These are phyloP conservation scores for Neurospora sp. DNA, from an alignment of 495 filamentous ascomycete species.

Conservation along the genomic window DNA sequence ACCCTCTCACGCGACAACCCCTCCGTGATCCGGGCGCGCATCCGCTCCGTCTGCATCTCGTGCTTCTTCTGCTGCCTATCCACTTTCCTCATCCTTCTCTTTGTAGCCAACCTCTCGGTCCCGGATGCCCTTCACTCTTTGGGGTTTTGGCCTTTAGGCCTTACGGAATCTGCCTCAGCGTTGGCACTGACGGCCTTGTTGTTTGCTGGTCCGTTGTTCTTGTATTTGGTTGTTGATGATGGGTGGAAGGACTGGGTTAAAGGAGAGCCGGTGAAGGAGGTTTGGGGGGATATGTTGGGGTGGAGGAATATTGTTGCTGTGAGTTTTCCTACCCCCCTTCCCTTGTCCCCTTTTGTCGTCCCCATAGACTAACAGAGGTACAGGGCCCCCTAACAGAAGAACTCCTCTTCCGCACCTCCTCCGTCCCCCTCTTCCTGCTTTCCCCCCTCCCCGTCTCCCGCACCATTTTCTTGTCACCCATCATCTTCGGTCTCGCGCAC, in stretches of 20 bases:
- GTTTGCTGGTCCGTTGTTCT: constrained; percentile 77
- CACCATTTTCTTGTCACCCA: constrained; percentile 68
- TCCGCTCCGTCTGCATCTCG: constrained; percentile 64
- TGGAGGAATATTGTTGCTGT: constrained; percentile 48
- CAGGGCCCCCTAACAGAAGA: constrained; percentile 89
- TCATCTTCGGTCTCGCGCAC: constrained; percentile 93
- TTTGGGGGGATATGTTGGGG: constrained; percentile 37
- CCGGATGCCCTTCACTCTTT: constrained; percentile 50
- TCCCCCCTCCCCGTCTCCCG: constrained; percentile 45
- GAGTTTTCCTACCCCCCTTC: too few species aligned
- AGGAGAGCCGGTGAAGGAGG: constrained; percentile 17
- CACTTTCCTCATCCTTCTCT: constrained; percentile 50
- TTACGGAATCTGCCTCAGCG: constrained; percentile 46
- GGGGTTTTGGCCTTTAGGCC: constrained; percentile 63
- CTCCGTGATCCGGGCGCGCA: constrained; percentile 77
- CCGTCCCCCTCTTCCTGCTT: constrained; percentile 74
- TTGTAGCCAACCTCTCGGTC: constrained; percentile 19
- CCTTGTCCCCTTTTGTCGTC: too few species aligned
- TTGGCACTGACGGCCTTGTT: constrained; percentile 65
- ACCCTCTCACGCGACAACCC: constrained; percentile 78
- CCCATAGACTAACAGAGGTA: neutral
- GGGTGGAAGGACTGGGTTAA: constrained; percentile 57
- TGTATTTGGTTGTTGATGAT: constrained; percentile 57
- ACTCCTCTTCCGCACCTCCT: constrained; percentile 76
- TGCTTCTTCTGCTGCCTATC: constrained; percentile 49